phyloP scores from a whole-genome alignment of 1,284 basidiomycete genomes.

The Sporisorium scitamineum region DNA sequence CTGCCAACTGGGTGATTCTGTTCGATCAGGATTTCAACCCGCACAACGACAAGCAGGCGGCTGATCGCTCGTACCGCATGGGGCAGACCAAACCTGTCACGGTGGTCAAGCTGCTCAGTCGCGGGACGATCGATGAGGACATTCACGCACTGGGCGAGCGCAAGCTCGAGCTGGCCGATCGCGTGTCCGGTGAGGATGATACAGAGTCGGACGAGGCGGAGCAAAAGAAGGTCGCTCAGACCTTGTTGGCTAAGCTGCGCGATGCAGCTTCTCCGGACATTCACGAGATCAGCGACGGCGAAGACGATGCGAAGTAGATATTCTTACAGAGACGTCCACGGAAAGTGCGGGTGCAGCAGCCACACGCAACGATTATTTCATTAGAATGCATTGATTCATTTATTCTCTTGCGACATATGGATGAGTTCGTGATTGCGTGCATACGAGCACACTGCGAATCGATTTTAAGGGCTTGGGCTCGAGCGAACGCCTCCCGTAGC shows the following conservation, averaged over 20 bases:
- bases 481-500: too few species aligned
- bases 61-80: slow-evolving; percentile 97
- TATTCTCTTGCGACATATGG: too few species aligned
- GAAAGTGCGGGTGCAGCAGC: too few species aligned
- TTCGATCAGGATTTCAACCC: slow-evolving; percentile 87
- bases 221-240: slow-evolving; percentile 52
- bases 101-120: slow-evolving; percentile 92
- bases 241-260: slow-evolving; percentile 51
- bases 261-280: slow-evolving; percentile 36
- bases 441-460: too few species aligned
- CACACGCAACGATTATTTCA: too few species aligned
- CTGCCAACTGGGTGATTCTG: slow-evolving; percentile 77
- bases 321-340: too few species aligned
- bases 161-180: slow-evolving; percentile 64
- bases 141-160: slow-evolving; percentile 57
- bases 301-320: slow-evolving; percentile 3
- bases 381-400: too few species aligned
- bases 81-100: slow-evolving; percentile 89
- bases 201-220: slow-evolving; percentile 56
- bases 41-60: slow-evolving; percentile 88
- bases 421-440: too few species aligned
- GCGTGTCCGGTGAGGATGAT: slow-evolving; percentile 60
- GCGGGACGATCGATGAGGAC: slow-evolving; percentile 83
- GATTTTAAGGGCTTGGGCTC: too few species aligned
- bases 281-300: slow-evolving; percentile 35